phyloP scores from a whole-genome alignment of 2,329 filamentous ascomycete species.

The Claviceps cyperi region DNA sequence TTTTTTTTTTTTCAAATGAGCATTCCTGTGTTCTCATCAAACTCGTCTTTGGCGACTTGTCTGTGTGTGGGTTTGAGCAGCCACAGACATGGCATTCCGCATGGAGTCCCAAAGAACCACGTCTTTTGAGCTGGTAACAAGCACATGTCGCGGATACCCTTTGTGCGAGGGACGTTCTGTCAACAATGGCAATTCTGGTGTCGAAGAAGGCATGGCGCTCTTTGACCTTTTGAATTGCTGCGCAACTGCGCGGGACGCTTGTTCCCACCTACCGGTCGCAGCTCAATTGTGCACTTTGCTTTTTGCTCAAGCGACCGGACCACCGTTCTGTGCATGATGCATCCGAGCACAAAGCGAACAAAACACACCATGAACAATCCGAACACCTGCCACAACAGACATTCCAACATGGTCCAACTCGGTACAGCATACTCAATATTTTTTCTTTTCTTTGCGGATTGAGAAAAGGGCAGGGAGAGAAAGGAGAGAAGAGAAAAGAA shows the following conservation, averaged over 20 bases:
- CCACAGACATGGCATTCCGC: background rate
- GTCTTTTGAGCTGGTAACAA: background rate
- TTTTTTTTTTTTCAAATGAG: background rate
- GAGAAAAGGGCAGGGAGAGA: background rate
- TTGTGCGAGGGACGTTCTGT: background rate
- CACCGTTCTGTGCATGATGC: no score
- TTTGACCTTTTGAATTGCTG: background rate
- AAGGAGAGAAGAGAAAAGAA: background rate
- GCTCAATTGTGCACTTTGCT: background rate
- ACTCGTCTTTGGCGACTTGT: background rate
- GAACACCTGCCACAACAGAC: no score
- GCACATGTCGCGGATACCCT: background rate
- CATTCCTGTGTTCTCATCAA: background rate
- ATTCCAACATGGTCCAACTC: background rate
- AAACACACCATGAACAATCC: no score
- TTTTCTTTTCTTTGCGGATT: no score
- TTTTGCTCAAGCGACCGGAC: no score
- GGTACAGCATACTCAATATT: background rate
- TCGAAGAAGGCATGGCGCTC: background rate
- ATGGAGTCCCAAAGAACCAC: background rate
- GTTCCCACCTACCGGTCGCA: background rate
- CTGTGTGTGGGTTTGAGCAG: background rate
- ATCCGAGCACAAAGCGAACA: no score
- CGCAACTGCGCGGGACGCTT: background rate
- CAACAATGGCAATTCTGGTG: background rate